Conservation (phyloP, 2,329 filamentous ascomycete genomes). For the Colletotrichum sp. region DNA sequence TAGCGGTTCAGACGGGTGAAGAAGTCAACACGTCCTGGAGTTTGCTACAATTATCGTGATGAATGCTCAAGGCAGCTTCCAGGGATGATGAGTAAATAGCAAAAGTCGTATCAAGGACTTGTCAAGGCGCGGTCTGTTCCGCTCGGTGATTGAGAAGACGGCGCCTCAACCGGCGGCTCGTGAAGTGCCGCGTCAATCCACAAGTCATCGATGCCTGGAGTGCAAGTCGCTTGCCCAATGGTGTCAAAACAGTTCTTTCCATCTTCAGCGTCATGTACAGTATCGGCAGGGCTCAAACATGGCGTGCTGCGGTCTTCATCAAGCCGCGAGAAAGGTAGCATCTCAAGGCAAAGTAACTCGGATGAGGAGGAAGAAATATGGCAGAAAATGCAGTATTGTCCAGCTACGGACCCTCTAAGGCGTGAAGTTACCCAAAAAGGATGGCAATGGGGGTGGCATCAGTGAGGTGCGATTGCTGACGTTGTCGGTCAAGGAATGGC, state of each 20-base stretch:
- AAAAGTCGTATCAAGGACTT: background rate
- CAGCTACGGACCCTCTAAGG: background rate
- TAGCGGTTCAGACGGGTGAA: background rate
- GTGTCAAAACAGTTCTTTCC: background rate
- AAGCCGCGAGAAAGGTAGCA: background rate
- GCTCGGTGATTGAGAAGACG: background rate
- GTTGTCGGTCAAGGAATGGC: too few species aligned
- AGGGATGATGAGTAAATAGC: background rate
- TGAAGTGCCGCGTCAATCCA: too few species aligned
- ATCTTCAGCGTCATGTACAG: background rate
- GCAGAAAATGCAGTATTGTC: background rate
- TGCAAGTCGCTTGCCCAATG: background rate
- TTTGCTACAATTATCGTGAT: background rate
- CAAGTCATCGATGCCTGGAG: background rate
- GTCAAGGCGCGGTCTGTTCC: background rate
- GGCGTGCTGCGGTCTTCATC: background rate
- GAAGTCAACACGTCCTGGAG: background rate
- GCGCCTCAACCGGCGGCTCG: background rate
- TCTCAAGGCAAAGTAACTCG: background rate
- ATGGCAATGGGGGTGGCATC: background rate
- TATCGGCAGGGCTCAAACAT: background rate
- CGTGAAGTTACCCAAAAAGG: background rate
- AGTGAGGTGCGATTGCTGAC: background rate
- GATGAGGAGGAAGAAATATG: background rate
- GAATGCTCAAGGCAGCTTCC: background rate